Conservation (phyloP, 2,329 filamentous ascomycete species). For the Phyllosticta paracitricarpa region DNA sequence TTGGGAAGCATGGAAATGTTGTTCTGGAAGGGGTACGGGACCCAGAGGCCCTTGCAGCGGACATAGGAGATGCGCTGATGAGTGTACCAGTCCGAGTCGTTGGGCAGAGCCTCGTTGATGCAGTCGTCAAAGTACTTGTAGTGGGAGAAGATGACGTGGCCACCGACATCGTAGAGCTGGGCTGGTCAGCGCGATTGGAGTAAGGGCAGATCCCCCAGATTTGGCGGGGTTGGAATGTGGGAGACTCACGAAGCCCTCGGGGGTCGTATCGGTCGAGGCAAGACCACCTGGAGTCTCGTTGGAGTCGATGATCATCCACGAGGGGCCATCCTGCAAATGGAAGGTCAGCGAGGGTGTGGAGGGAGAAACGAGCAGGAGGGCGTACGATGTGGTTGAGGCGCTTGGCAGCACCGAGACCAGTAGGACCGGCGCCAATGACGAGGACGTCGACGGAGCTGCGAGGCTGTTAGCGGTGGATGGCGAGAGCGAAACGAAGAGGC, state of each 20-base stretch:
- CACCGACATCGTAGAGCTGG: constrained; percentile 91
- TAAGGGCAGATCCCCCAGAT: constrained; percentile 3
- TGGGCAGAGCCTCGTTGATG: constrained; percentile 91
- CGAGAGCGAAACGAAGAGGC: constrained; percentile 13
- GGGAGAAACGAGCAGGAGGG: constrained; percentile 13
- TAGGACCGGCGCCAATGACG: constrained; percentile 94
- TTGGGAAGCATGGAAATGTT: constrained; percentile 98
- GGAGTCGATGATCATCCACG: constrained; percentile 92
- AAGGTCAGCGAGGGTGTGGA: constrained; percentile 16
- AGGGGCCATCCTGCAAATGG: constrained; percentile 63
- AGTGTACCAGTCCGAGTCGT: constrained; percentile 89
- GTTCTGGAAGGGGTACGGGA: constrained; percentile 99
- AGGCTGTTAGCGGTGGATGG: not conserved
- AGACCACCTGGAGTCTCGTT: constrained; percentile 90
- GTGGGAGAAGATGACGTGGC: constrained; percentile 98
- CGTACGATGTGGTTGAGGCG: constrained; percentile 90
- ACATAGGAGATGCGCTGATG: constrained; percentile 99
- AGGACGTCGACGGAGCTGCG: constrained; percentile 86
- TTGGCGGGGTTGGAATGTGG: constrained; percentile 1
- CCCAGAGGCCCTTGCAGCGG: constrained; percentile 92
- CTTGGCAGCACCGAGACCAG: constrained; percentile 95
- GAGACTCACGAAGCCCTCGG: constrained; percentile 86
- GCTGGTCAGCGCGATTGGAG: constrained; percentile 15
- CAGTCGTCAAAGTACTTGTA: constrained; percentile 99
- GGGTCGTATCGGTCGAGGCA: constrained; percentile 87